These are phyloP conservation scores for Silene noctiflora DNA, from an alignment of 179 eudicot genomes.

Conservation along the genomic window DNA sequence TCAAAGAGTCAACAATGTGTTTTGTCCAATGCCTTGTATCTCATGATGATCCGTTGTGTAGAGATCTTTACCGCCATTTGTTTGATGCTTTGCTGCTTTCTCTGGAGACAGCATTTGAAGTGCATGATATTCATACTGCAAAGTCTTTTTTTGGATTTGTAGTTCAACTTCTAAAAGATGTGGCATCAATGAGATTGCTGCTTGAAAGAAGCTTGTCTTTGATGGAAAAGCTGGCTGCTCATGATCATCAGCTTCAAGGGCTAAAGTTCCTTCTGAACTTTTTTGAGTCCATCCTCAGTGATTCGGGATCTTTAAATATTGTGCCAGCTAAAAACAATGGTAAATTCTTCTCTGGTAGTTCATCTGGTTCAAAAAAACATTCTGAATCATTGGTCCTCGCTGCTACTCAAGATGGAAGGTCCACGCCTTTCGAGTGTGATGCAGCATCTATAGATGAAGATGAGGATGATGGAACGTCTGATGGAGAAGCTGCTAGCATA, in stretches of 20 bases:
- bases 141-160: conserved; percentile 69
- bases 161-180: conserved; percentile 73
- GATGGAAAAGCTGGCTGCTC: conserved; percentile 77
- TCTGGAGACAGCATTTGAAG: conserved; percentile 67
- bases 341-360: conserved; percentile 47
- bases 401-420: conserved; percentile 69
- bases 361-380: conserved; percentile 63
- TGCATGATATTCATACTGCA: conserved; percentile 64
- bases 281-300: conserved; percentile 55
- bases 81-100: conserved; percentile 65
- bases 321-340: conserved; percentile 46
- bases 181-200: conserved; percentile 62
- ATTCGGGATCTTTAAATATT: conserved; percentile 54
- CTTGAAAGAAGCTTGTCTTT: conserved; percentile 57
- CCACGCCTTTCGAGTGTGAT: conserved; percentile 82
- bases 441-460: conserved; percentile 96
- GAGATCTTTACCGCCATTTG: conserved; percentile 58
- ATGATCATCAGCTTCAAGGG: conserved; percentile 79
- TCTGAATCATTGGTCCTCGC: conserved; percentile 66
- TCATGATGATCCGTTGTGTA: conserved; percentile 45
- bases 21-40: conserved; percentile 64
- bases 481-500: conserved; percentile 85
- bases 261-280: conserved; percentile 76
- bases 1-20: conserved; percentile 84
- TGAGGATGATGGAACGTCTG: conserved; percentile 99